phyloP scores from a whole-genome alignment of 2,329 filamentous ascomycete species.

The Pseudocercospora eumusae region DNA sequence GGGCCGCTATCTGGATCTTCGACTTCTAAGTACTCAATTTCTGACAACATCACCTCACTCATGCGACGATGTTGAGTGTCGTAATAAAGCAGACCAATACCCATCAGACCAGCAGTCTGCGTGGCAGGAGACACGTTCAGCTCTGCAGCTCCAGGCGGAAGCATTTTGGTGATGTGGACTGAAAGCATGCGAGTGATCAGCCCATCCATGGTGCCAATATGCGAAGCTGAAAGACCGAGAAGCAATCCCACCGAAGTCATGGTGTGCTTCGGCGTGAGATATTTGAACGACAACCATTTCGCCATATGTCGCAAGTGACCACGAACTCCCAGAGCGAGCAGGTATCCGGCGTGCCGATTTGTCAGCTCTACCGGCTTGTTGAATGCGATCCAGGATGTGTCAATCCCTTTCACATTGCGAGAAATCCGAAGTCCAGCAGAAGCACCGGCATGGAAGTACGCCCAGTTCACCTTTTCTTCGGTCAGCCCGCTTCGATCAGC shows the following conservation, averaged over 20 bases:
- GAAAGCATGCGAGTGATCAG: slow-evolving; percentile 90
- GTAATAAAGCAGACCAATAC: slow-evolving; percentile 90
- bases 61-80: slow-evolving; percentile 95
- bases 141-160: slow-evolving; percentile 88
- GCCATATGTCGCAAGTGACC: slow-evolving; percentile 92
- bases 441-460: slow-evolving; percentile 95
- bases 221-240: slow-evolving; percentile 86
- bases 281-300: slow-evolving; percentile 99
- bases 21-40: slow-evolving; percentile 84
- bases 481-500: slow-evolving; percentile 84
- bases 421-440: slow-evolving; percentile 92
- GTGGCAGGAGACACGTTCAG: slow-evolving; percentile 90
- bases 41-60: slow-evolving; percentile 98
- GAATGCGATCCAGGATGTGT: slow-evolving; percentile 98
- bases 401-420: slow-evolving; percentile 84
- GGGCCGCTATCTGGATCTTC: slow-evolving; percentile 68
- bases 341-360: slow-evolving; percentile 92
- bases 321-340: slow-evolving; percentile 87
- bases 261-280: slow-evolving; percentile 96
- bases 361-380: slow-evolving; percentile 93
- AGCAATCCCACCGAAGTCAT: slow-evolving; percentile 99
- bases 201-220: slow-evolving; percentile 95
- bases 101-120: slow-evolving; percentile 95
- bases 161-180: slow-evolving; percentile 92
- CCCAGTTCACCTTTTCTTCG: slow-evolving; percentile 97